These are phyloP conservation scores for Penicillium manginii DNA, from an alignment of 495 filamentous ascomycete genomes.

Conservation along the genomic window DNA sequence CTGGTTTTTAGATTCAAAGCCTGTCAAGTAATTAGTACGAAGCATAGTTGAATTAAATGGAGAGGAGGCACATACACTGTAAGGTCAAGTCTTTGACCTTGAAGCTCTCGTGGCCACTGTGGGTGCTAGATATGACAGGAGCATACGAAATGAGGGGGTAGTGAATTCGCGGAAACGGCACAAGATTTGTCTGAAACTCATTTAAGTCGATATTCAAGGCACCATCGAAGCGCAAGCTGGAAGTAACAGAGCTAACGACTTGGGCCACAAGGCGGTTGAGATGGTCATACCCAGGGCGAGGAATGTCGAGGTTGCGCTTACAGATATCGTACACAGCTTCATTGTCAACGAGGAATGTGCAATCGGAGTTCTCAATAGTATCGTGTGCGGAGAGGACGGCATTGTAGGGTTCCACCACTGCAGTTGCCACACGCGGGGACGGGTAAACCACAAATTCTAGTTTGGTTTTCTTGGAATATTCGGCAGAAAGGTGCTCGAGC, in stretches of 20 bases:
- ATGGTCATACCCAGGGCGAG: constrained; percentile 84
- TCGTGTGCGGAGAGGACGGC: constrained; percentile 89
- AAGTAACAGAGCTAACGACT: constrained; percentile 90
- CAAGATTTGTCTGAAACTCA: constrained; percentile 95
- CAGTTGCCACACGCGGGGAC: constrained; percentile 80
- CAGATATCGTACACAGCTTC: constrained; percentile 94
- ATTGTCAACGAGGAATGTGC: constrained; percentile 91
- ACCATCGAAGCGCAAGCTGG: constrained; percentile 86
- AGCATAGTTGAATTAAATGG: no score
- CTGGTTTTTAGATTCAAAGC: constrained; percentile 94
- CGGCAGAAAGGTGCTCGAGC: constrained; percentile 82
- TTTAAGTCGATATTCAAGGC: constrained; percentile 90
- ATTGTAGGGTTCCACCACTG: constrained; percentile 93
- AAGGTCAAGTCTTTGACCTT: constrained; percentile 86
- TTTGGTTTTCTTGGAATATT: constrained; percentile 95
- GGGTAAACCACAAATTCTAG: constrained; percentile 92
- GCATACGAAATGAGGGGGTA: constrained; percentile 90
- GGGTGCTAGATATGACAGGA: constrained; percentile 78
- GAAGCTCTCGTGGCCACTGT: constrained; percentile 89
- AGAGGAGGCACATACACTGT: constrained; percentile 63
- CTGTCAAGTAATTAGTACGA: constrained; percentile 32
- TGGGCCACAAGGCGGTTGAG: constrained; percentile 90
- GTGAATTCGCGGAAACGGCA: constrained; percentile 89
- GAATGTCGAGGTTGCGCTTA: constrained; percentile 84
- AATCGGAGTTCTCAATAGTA: constrained; percentile 92